A percentile compares a stretch with the other conserved stretches of the same genome.
These are phyloP conservation scores for Auriscalpium vulgare DNA, from an alignment of 768 basidiomycete species.

Conservation along the genomic window DNA sequence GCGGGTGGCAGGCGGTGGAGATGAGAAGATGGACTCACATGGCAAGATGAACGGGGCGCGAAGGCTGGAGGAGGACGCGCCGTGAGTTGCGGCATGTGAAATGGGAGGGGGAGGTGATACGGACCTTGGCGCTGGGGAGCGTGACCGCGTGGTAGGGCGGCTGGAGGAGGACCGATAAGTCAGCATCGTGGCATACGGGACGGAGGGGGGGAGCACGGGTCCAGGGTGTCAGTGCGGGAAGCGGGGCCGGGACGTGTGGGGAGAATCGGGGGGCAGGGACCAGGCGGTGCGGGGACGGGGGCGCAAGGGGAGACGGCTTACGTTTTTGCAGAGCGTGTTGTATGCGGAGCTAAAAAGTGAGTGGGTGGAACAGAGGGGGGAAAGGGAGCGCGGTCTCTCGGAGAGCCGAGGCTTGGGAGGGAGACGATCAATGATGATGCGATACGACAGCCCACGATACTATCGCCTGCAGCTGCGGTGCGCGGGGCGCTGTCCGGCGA, in stretches of 20 bases:
- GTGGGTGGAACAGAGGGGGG: slow-evolving; percentile 5
- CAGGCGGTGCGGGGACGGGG: slow-evolving; percentile 4
- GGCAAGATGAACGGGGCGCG: background rate
- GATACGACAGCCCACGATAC: slow-evolving; percentile 10
- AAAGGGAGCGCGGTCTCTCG: slow-evolving; percentile 7
- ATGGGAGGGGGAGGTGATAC: background rate
- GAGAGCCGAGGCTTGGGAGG: slow-evolving; percentile 15
- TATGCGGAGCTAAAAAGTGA: slow-evolving; percentile 8
- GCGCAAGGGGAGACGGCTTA: slow-evolving; percentile 16
- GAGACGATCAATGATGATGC: slow-evolving; percentile 18
- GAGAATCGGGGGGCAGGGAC: slow-evolving; percentile 9
- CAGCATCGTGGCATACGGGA: background rate
- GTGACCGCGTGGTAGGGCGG: background rate
- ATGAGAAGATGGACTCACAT: background rate
- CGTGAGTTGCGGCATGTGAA: background rate
- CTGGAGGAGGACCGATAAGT: background rate
- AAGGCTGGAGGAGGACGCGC: background rate
- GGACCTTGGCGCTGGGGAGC: background rate
- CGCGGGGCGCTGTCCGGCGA: background rate
- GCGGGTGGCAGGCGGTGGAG: background rate
- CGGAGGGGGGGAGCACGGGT: background rate
- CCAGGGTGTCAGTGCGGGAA: background rate
- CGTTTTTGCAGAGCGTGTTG: slow-evolving; percentile 6
- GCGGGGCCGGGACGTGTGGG: background rate
- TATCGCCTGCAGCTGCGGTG: slow-evolving; percentile 3